Evolutionary conservation across 768 basidiomycete genomes (phyloP).

Genomic region (Inosperma sp.): DNA sequence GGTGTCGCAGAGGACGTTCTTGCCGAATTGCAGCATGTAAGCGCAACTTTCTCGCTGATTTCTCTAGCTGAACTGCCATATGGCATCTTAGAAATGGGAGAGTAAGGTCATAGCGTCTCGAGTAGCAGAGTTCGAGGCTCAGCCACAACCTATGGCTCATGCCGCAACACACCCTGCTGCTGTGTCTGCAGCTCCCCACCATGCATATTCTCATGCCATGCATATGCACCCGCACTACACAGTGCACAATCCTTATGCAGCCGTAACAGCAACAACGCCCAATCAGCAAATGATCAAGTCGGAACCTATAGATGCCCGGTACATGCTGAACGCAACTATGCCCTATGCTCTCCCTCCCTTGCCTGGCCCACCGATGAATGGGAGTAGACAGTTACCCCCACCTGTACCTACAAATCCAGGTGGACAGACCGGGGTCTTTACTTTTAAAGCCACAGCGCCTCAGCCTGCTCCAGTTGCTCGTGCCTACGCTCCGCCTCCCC

Average conservation of each 20-base stretch:
- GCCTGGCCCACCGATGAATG: constrained; percentile 61
- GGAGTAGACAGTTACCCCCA: constrained; percentile 40
- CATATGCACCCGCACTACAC: constrained; percentile 60
- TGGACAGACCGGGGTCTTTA: constrained; percentile 55
- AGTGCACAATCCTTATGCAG: constrained; percentile 49
- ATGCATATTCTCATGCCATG: constrained; percentile 57
- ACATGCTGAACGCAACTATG: constrained; percentile 48
- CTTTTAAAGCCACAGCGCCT: constrained; percentile 40
- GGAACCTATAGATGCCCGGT: constrained; percentile 68
- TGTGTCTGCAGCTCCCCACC: constrained; percentile 41
- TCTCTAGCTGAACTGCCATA: constrained; percentile 20
- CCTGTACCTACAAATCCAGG: constrained; percentile 47
- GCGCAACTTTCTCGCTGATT: constrained; percentile 30
- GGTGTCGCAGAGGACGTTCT: constrained; percentile 91
- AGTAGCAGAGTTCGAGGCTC: constrained; percentile 87
- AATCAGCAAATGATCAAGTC: constrained; percentile 56
- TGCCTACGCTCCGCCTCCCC: constrained; percentile 23
- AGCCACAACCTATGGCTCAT: constrained; percentile 33
- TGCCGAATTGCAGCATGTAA: constrained; percentile 82
- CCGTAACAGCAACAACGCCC: constrained; percentile 36
- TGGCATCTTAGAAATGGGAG: constrained; percentile 82
- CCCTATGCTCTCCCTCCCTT: constrained; percentile 58
- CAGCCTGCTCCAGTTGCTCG: constrained; percentile 23
- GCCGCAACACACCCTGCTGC: constrained; percentile 24
- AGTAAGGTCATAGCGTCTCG: constrained; percentile 88